phyloP scores from a whole-genome alignment of 495 filamentous ascomycete genomes.

The Lophiostoma macrostomum region DNA sequence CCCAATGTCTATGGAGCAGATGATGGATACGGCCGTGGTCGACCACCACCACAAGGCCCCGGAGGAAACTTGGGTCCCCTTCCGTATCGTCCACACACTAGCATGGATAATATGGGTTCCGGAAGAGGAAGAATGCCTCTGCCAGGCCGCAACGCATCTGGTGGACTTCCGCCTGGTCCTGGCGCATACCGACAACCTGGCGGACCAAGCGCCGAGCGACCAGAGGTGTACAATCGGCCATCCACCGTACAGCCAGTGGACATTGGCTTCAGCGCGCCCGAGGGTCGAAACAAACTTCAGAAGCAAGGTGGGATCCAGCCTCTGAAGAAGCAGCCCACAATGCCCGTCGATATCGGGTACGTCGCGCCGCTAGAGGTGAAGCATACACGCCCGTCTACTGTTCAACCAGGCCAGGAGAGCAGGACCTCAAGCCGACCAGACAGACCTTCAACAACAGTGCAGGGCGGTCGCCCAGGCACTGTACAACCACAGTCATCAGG shows the following conservation, averaged over 20 bases:
- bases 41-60: slow-evolving; percentile 9
- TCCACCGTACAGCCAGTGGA: slow-evolving; percentile 26
- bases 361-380: slow-evolving; percentile 27
- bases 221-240: slow-evolving; percentile 21
- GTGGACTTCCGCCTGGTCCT: slow-evolving; percentile 17
- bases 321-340: slow-evolving; percentile 18
- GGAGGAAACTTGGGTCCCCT: slow-evolving; percentile 23
- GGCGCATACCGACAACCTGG: slow-evolving; percentile 30
- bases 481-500: no score
- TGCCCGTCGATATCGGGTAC: slow-evolving; percentile 35
- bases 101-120: slow-evolving; percentile 31
- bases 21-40: slow-evolving; percentile 12
- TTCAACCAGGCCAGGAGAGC: slow-evolving; percentile 26
- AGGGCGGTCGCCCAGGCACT: slow-evolving; percentile 13
- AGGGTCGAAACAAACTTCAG: slow-evolving; percentile 32
- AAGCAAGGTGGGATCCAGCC: slow-evolving; percentile 20
- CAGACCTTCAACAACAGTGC: slow-evolving; percentile 16
- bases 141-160: slow-evolving; percentile 11
- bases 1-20: slow-evolving; percentile 29
- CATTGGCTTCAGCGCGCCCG: slow-evolving; percentile 37
- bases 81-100: slow-evolving; percentile 30
- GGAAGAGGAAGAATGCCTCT: slow-evolving; percentile 24
- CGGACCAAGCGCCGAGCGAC: slow-evolving; percentile 31
- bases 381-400: slow-evolving; percentile 27
- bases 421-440: slow-evolving; percentile 7